Base-by-base conservation (phyloP, 2,329 filamentous ascomycete species). In the Fonsecaea monophora region DNA sequence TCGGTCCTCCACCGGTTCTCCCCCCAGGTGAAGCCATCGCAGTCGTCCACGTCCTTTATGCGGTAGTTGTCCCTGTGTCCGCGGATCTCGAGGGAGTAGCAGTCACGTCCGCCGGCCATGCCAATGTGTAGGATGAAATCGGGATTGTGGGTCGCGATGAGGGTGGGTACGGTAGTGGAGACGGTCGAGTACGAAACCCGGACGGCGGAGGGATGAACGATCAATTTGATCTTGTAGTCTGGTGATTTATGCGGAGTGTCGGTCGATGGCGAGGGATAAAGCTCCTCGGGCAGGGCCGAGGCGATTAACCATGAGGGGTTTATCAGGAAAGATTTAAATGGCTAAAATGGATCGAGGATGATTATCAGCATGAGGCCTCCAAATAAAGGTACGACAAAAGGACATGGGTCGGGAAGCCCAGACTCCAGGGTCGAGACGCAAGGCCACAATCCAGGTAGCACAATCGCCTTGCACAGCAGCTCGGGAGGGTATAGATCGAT, bases 291-390 rank as follows among this genome's bases (percentile, higher is more conserved):
- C n/a, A 96, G 86, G 21, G 81, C 82, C 32, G 82, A 84, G 57
- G 90, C 88, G 75, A 96, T 94, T 75, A 94, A 86, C 85, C 87
- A 94, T 2, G 92, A 92, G 8, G 92, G 92, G 75, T 96, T 96
- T 67, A 89, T 81, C 34, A 88, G 86, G 74, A 89, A 89, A 53
- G 89, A 83, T 73, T 89, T 88, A 78, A 96, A 96, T 1, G 92
- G 90, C 91, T 94, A 70, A 21, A 25, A 25, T 25, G 25, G 53
- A 32, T 7, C 34, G 18, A 34, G 18, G 48, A 35, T 60, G 32
- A 54, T 21, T 25, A 61, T 45, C 53, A 40, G 60, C 50, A 55
- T 37, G n/a, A 55, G 60, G 25, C 25, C 25, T 59, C 10, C 30
- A 3, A 21, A 32, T 25, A 25, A 5, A 61, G 34, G 9, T 48